phyloP scores from a whole-genome alignment of 305 asterid genomes.

The Salvia sclarea region DNA sequence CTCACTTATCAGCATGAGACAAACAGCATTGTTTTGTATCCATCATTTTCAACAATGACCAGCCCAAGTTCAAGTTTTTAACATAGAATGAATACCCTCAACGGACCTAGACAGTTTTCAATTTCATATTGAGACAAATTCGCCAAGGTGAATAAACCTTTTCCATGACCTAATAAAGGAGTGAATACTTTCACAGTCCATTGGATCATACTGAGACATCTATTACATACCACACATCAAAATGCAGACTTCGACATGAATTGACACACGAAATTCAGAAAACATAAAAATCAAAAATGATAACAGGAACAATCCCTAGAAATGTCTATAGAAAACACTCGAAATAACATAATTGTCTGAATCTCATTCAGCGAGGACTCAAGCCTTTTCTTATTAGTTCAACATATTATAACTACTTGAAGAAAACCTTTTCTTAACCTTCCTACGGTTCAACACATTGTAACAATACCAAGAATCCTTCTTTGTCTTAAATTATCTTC shows the following conservation, averaged over 20 bases:
- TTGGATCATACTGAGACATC: neutral
- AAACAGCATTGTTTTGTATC: neutral
- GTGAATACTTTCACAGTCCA: neutral
- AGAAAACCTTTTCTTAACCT: neutral
- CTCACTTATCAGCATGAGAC: slow-evolving; percentile 6
- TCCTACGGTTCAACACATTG: neutral
- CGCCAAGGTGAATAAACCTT: too few relatives aligned
- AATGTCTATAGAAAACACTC: neutral
- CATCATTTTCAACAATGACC: neutral
- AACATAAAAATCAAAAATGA: neutral
- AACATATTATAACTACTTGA: neutral
- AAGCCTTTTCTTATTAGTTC: too few relatives aligned
- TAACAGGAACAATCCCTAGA: neutral
- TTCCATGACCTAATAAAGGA: neutral
- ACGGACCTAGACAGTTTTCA: neutral
- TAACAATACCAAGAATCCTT: neutral
- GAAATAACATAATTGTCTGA: neutral
- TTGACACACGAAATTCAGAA: neutral
- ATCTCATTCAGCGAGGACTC: slow-evolving; percentile 2
- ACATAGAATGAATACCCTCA: neutral
- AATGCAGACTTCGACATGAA: neutral
- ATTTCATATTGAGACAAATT: slow-evolving; percentile 12
- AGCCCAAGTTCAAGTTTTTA: neutral
- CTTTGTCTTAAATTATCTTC: neutral
- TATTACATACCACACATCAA: slow-evolving; percentile 2